These are phyloP conservation scores for Grosmannia clavigera DNA, from an alignment of 2,329 filamentous ascomycete species.

Conservation along the genomic window DNA sequence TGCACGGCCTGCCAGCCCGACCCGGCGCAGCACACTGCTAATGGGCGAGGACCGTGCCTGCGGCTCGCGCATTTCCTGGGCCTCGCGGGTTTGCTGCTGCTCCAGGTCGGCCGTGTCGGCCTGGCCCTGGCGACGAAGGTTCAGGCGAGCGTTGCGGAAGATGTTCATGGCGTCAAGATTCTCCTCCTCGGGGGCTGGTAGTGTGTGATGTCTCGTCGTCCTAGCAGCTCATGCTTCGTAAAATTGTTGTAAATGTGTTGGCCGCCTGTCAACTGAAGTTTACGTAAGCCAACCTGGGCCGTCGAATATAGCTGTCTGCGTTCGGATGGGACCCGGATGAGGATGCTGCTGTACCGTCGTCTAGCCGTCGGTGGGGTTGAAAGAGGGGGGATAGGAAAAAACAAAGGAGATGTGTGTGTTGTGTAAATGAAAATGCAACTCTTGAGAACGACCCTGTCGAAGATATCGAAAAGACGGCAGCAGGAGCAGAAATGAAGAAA, in stretches of 20 bases:
- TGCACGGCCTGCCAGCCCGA: slow-evolving; percentile 13
- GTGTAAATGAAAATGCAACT: not conserved
- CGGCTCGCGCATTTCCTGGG: not conserved
- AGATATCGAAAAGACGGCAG: not conserved
- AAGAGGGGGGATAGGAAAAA: not conserved
- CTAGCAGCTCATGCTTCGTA: not conserved
- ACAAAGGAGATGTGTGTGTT: not conserved
- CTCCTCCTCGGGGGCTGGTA: not conserved
- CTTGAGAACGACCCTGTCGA: not conserved
- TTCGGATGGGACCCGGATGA: too few relatives aligned
- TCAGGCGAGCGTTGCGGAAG: slow-evolving; percentile 12
- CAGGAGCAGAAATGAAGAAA: not conserved
- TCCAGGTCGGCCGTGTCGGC: slow-evolving; percentile 14
- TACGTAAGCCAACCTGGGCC: not conserved
- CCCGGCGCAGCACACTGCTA: slow-evolving; percentile 15
- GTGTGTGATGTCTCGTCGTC: not conserved
- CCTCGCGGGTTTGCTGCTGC: slow-evolving; percentile 10
- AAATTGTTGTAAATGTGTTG: not conserved
- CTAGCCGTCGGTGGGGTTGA: too few relatives aligned
- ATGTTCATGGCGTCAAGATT: slow-evolving; percentile 7
- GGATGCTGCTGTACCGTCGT: not conserved
- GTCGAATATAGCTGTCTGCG: not conserved
- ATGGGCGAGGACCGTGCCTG: slow-evolving; percentile 6
- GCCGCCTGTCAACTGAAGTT: not conserved
- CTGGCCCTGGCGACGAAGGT: slow-evolving; percentile 10